These are phyloP conservation scores for Inga oerstediana DNA, from an alignment of 306 rosid species.

Conservation along the genomic window DNA sequence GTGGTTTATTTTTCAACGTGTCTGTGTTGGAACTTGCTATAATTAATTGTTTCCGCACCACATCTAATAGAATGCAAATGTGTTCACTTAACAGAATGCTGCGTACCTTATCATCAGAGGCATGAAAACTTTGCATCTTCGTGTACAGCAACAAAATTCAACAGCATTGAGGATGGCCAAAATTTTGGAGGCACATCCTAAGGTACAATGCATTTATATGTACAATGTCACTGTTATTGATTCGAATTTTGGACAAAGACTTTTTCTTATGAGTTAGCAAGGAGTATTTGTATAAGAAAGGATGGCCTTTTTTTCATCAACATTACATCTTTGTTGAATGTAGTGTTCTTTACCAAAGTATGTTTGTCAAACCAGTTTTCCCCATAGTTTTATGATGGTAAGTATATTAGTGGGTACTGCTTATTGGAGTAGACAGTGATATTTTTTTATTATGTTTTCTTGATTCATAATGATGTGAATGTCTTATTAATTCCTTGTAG, in stretches of 20 bases:
- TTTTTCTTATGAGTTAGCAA: background rate
- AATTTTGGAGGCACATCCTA: conserved; percentile 97
- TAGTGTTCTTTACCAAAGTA: background rate
- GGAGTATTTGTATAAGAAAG: background rate
- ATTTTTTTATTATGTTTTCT: background rate
- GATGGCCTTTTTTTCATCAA: background rate
- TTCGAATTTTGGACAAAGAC: background rate
- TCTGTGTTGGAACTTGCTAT: conserved; percentile 9
- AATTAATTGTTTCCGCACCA: background rate
- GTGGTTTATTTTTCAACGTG: background rate
- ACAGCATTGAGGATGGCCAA: conserved; percentile 82
- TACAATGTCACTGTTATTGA: background rate
- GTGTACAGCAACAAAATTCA: conserved; percentile 92
- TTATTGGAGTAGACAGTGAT: background rate
- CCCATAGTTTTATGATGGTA: background rate
- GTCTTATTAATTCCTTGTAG: background rate
- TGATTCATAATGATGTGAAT: background rate
- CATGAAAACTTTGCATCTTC: conserved; percentile 96
- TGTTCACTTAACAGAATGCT: conserved; percentile 71
- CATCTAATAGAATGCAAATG: background rate
- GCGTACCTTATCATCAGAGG: conserved; percentile 95
- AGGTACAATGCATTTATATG: conserved; percentile 49
- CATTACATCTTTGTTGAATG: background rate
- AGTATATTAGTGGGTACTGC: background rate
- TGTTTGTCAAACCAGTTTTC: background rate